Base-by-base conservation (phyloP, 768 basidiomycete species). In the Auricularia sp. region DNA sequence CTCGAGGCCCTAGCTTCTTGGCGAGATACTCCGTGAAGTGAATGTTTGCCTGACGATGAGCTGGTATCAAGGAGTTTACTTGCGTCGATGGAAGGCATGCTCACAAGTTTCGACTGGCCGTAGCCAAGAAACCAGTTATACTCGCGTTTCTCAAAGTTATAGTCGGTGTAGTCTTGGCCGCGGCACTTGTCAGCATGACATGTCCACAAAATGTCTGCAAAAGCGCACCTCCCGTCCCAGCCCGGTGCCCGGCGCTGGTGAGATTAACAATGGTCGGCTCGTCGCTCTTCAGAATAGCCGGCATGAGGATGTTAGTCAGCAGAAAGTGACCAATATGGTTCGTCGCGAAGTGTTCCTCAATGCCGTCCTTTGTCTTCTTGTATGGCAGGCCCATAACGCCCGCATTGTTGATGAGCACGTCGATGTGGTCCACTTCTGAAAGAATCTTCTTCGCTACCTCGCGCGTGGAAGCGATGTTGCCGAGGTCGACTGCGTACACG, bases 291-390 rank as follows among this genome's bases (percentile, higher is more conserved):
- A 13, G 6, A 34, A 59, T 14, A 18, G 33, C 16, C 56, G 56
- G 56, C 24, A 59, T 34, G 6, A 59, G 24, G 56, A 59, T 14
- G 24, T 59, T 59, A 4, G 56, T 59, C 5, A 59, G 29, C 34
- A 59, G 24, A 24, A 59, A 59, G 56, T 59, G 56, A 7, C 56
- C 56, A 24, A 59, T 29, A 35, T 59, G 56, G 34, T 59, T 59
- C 16, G 56, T 59, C 29, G 21, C 24, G 56, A 59, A 59, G 14
- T 59, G 56, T 29, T 33, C 29, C 1, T 59, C 56, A 1, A 59
- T 29, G 56, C 56, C 56, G 56, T 59, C 56, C 29, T n/a, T 24
- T 5, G 29, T 59, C 24, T 59, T 29, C 24, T 24, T 24, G 7
- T 8, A 24, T 1, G 21, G 24, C 13, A 29, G 6, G 34, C 24